Base-by-base conservation (phyloP, 1,284 basidiomycete species). In the Ustilago curta region DNA sequence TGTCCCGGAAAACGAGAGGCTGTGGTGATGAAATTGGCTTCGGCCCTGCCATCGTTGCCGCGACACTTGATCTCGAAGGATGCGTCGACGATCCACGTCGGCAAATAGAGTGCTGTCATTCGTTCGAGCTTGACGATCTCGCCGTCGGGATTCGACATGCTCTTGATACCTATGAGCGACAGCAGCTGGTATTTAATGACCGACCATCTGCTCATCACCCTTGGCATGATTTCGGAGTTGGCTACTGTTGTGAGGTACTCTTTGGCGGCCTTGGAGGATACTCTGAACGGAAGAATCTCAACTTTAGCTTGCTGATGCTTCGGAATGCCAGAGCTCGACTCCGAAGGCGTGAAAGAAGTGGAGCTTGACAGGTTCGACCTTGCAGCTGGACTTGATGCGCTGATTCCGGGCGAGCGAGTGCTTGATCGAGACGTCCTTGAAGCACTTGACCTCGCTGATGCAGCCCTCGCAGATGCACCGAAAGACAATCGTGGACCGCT, bases 11-110 rank as follows among this genome's bases (percentile, higher is more conserved):
- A 68, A 8, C 73, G 37, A 3, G 60, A 65, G 6, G 47, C 43
- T 0, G 59, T 65, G 1, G 53, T 48, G 59, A 76, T 56, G 35
- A 71, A 63, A 48, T 57, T 71, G 27, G 65, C 60, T 32, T 76
- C 73, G 0, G 69, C 73, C 9, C 65, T 51, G 2, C 73, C 73
- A 14, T 76, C 63, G 58, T 76, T 68, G 19, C 73, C 73, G 12
- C 69, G 48, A 42, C 73, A 76, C 50, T 68, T 76, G 54, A 71
- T 50, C 50, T 71, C 64, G 54, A 76, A 70, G 12, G 60, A 64
- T 5, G 69, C 73, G 23, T 76, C 69, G 27, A 76, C 62, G 25
- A 76, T 47, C 73, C 73, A 76, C 8, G 47, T 69, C 9, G 73
- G 73, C n/a, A 76, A 49, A 23, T 76, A 76, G 51, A 76, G 58